A percentile compares a stretch with the other conserved stretches of the same genome.
These are phyloP conservation scores for Rhizopus arrhizus DNA, from an alignment of 371 early-diverging fungal species.

Conservation along the genomic window DNA sequence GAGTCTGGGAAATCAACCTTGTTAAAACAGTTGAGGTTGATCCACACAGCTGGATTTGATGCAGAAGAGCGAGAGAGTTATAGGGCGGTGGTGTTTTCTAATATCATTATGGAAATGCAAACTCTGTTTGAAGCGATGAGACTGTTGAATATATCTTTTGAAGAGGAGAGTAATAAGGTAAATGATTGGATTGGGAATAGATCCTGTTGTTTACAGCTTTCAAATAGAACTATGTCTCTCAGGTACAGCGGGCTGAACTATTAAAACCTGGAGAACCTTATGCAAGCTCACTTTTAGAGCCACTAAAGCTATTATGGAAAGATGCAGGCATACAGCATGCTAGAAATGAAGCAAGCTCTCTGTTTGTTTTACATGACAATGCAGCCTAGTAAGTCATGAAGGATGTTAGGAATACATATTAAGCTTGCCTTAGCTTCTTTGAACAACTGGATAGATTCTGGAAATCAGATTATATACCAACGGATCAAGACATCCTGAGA, in stretches of 20 bases:
- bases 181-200: too few species aligned
- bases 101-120: constrained; percentile 74
- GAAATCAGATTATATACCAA: constrained; percentile 14
- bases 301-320: constrained; percentile 75
- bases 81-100: constrained; percentile 75
- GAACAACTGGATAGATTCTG: constrained; percentile 13
- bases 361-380: constrained; percentile 81
- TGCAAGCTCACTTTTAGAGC: constrained; percentile 70
- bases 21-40: constrained; percentile 91
- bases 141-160: constrained; percentile 23
- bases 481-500: constrained; percentile 79
- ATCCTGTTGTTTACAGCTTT: background rate
- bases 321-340: constrained; percentile 78
- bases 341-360: constrained; percentile 63
- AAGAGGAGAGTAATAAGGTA: constrained; percentile 9
- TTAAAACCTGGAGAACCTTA: constrained; percentile 57
- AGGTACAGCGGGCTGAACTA: constrained; percentile 37
- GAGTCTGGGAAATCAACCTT: constrained; percentile 92
- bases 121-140: constrained; percentile 63
- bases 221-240: constrained; percentile 25
- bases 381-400: constrained; percentile 58
- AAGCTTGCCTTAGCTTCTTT: constrained; percentile 8
- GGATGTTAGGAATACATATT: too few species aligned
- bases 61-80: constrained; percentile 75
- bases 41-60: constrained; percentile 86